These are phyloP conservation scores for Leccinum angustisporum DNA, from an alignment of 1,284 basidiomycete genomes.

Conservation along the genomic window DNA sequence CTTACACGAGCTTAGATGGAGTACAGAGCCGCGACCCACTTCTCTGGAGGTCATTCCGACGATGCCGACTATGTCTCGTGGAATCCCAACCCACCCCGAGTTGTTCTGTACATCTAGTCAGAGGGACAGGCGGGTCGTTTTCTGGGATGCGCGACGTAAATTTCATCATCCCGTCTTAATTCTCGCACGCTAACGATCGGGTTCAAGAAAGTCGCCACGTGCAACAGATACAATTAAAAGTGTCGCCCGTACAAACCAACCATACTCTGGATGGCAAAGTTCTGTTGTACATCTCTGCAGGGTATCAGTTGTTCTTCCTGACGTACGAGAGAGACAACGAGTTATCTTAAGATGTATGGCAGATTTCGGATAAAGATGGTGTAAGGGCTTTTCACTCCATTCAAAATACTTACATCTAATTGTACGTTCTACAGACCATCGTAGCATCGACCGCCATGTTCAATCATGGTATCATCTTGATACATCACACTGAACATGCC, in stretches of 20 bases:
- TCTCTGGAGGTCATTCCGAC: constrained; percentile 67
- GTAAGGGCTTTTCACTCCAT: constrained; percentile 27
- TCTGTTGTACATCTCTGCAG: constrained; percentile 60
- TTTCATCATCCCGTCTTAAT: not conserved
- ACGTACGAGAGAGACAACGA: constrained; percentile 53
- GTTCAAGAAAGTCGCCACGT: constrained; percentile 61
- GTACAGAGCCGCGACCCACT: constrained; percentile 57
- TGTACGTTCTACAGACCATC: constrained; percentile 29
- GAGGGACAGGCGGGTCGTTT: constrained; percentile 69
- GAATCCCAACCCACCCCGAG: constrained; percentile 78
- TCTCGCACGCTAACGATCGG: constrained; percentile 14
- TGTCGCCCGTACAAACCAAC: constrained; percentile 58
- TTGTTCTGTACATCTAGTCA: constrained; percentile 75
- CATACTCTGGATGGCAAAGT: constrained; percentile 71
- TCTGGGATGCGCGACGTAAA: constrained; percentile 80
- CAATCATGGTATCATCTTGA: constrained; percentile 67
- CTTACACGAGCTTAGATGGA: constrained; percentile 53
- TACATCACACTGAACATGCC: constrained; percentile 58
- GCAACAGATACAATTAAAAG: constrained; percentile 57
- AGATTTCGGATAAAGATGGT: constrained; percentile 47
- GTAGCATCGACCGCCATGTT: constrained; percentile 64
- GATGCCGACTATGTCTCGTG: constrained; percentile 76
- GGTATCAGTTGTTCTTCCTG: constrained; percentile 58
- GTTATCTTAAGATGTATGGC: constrained; percentile 62
- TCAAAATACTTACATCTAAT: not conserved